These are phyloP conservation scores for Pseudocercospora fijiensis DNA, from an alignment of 2,329 filamentous ascomycete species.

Conservation along the genomic window DNA sequence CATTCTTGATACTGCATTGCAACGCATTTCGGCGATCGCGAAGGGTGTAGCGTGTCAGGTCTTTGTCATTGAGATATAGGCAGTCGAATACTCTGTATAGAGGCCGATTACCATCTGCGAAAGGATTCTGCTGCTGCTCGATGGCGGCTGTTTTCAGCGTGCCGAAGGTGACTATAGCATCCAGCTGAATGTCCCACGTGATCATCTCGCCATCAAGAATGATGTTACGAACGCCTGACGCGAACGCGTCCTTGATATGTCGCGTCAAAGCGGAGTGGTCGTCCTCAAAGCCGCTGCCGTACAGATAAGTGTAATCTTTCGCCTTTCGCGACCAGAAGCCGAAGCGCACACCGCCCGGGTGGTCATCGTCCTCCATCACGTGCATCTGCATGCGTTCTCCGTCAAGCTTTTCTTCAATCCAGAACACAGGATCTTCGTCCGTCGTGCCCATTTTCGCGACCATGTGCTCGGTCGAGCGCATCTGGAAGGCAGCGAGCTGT, in stretches of 20 bases:
- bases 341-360: slow-evolving; percentile 71
- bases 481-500: slow-evolving; percentile 89
- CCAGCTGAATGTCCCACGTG: slow-evolving; percentile 85
- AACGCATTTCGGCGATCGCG: slow-evolving; percentile 76
- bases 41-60: slow-evolving; percentile 78
- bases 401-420: slow-evolving; percentile 97
- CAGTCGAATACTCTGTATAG: slow-evolving; percentile 89
- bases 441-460: slow-evolving; percentile 65
- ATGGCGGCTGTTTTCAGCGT: slow-evolving; percentile 89
- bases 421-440: slow-evolving; percentile 74
- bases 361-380: slow-evolving; percentile 69
- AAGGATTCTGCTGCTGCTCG: slow-evolving; percentile 72
- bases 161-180: slow-evolving; percentile 85
- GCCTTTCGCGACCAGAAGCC: slow-evolving; percentile 93
- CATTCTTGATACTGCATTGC: slow-evolving; percentile 65
- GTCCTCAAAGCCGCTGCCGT: slow-evolving; percentile 74
- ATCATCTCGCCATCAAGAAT: slow-evolving; percentile 99
- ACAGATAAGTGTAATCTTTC: slow-evolving; percentile 94
- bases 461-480: slow-evolving; percentile 77
- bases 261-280: slow-evolving; percentile 75
- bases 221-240: slow-evolving; percentile 73
- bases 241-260: slow-evolving; percentile 75
- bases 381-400: slow-evolving; percentile 97
- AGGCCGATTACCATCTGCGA: slow-evolving; percentile 65
- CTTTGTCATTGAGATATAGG: slow-evolving; percentile 77